Evolutionary conservation across 140 eudicot species (phyloP), one percentile per base, ranked within the genome.

Genomic region (Artemisia princeps): DNA sequence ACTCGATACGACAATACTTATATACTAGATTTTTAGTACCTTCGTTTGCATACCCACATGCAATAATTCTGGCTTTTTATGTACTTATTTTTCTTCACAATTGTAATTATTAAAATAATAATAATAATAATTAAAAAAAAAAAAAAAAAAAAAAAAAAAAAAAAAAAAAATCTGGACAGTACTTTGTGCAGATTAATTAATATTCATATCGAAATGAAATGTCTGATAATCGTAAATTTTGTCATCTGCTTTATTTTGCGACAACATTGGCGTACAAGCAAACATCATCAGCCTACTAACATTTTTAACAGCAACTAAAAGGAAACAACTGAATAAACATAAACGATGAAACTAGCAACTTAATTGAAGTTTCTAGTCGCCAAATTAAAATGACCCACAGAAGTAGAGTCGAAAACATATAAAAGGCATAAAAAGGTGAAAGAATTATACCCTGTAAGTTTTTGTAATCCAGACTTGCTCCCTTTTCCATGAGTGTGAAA

Each of bases 401-500:
- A 30, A 49, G 54, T 26, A 12, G 6, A 56, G 50, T 30, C 45
- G 33, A 70, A 71, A 33, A 37, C 54, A 52, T 10, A 51, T 30
- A 62, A 2, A 6, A 19, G 19, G 33, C 57, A 30, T 42, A 55
- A 37, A 50, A 13, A 70, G 53, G 11, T 62, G 24, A 55, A 30
- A 10, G 57, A 23, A 55, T 30, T 17, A 48, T 76, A 88, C 99
- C 99, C 71, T 83, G 99, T 55, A 83, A 82, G 70, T 94, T 94
- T 80, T 84, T 94, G 86, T 74, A 74, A 55, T 82, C 82, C 70
- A 84, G 7, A 65, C 80, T 80, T 62, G 99, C 96, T 72, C 96
- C 96, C 76, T 77, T 76, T 62, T 94, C 96, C 90, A 94, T 86
- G 70, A 94, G 94, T n/a, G 83, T 68, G 72, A 94, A 88, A 70